phyloP scores from a whole-genome alignment of 805 yeast species.

The Teunomyces kruisii region DNA sequence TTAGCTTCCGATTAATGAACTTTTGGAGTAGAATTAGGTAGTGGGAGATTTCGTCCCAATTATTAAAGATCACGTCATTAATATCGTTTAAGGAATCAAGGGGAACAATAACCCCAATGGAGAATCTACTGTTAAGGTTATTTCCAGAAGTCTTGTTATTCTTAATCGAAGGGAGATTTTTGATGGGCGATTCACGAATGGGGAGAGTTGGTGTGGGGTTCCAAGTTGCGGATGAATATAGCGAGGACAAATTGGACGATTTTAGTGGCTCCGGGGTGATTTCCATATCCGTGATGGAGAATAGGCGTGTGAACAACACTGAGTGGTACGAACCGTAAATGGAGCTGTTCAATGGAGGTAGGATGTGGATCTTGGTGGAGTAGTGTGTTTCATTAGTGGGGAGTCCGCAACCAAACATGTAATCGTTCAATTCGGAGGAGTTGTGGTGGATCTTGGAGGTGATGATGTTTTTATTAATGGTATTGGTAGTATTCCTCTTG shows the following conservation, averaged over 20 bases:
- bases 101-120: conserved; percentile 51
- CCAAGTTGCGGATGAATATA: conserved; percentile 29
- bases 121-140: conserved; percentile 37
- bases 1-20: conserved; percentile 37
- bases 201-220: conserved; percentile 42
- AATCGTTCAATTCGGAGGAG: conserved; percentile 45
- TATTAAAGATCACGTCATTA: conserved; percentile 44
- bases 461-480: conserved; percentile 14
- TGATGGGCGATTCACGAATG: conserved; percentile 14
- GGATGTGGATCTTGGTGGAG: conserved; percentile 47
- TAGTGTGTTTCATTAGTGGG: conserved; percentile 46
- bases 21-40: conserved; percentile 41
- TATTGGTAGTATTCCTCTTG: neutral
- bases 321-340: conserved; percentile 32
- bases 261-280: neutral
- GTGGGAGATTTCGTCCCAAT: conserved; percentile 49
- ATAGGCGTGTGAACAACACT: conserved; percentile 46
- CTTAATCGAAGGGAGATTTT: conserved; percentile 6
- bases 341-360: conserved; percentile 42
- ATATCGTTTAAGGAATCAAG: conserved; percentile 31
- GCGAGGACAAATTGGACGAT: conserved; percentile 1
- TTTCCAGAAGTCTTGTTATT: conserved; percentile 7
- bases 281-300: conserved; percentile 33
- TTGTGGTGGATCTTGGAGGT: conserved; percentile 39
- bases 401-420: conserved; percentile 59